Percentiles rank a stretch among this genome's conserved stretches.
Conservation (phyloP, 805 yeast genomes). For the Nakazawaea wickerhamii region DNA sequence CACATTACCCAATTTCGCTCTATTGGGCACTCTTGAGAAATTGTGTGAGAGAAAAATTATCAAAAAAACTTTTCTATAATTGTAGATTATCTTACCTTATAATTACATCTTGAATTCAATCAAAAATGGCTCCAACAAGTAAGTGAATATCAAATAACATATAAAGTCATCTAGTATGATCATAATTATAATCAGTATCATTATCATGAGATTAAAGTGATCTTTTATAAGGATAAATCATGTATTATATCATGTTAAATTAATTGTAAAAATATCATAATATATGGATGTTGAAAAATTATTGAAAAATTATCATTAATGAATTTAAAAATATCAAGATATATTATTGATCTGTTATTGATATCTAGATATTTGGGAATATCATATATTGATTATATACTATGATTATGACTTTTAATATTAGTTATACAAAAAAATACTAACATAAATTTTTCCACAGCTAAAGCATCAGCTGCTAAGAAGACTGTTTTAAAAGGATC, state of each 20-base stretch:
- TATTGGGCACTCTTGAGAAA: not conserved
- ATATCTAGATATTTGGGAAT: no score
- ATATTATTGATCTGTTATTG: no score
- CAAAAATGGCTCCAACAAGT: conserved; percentile 19
- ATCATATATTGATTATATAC: no score
- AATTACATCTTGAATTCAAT: not conserved
- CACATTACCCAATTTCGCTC: not conserved
- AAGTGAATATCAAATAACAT: conserved; percentile 8
- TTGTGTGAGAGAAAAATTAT: not conserved
- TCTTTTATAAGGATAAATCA: no score
- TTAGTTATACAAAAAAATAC: conserved; percentile 15
- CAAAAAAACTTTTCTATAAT: conserved; percentile 1
- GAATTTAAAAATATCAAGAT: no score
- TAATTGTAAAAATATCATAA: no score
- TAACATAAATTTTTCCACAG: conserved; percentile 28
- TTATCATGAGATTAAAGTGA: no score
- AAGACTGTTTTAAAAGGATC: conserved; percentile 98
- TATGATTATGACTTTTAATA: no score
- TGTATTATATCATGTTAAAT: no score
- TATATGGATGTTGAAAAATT: no score
- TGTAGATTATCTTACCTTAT: not conserved
- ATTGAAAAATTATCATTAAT: no score
- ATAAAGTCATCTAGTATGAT: not conserved
- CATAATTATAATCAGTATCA: no score
- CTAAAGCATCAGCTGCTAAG: conserved; percentile 96